Evolutionary conservation across 345 rosid species (phyloP), one percentile per base, ranked within the genome.

Genomic region (Cardamine chenopodiifolia): DNA sequence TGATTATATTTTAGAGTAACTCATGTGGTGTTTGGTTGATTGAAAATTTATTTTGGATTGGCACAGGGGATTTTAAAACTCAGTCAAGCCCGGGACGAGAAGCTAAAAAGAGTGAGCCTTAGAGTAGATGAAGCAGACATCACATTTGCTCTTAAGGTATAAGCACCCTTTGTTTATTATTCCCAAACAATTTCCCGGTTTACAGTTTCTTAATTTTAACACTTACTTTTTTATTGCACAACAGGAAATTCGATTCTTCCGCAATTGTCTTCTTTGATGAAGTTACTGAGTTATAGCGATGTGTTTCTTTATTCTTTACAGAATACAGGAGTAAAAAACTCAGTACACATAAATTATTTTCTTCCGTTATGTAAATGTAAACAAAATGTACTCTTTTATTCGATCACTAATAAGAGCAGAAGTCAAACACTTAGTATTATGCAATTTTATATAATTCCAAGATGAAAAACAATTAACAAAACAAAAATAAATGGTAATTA

Each of bases 191-290:
- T 49, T 34, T 47, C 19, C 3, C 31, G 34, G 47, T 32, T 17
- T 23, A 6, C 50, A 50, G 7, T 50, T 68, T 65, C 13, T 70
- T 10, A 34, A 10, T 20, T 13, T 14, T 26, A 11, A 60, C 35
- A 40, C 37, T 26, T 26, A 2, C 2, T 53, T 59, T 29, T 54
- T 62, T 31, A 35, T 60, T 62, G 53, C 32, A 39, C 20, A 72
- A 75, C 96, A 93, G 96, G 97, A 95, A 58, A 78, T 88, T 78
- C 89, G 97, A 42, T 90, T 90, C 84, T 94, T 91, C 70, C 83
- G 93, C 77, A 91, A 83, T 67, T 91, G 95, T 77, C 96, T 94
- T 68, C 84, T 78, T 66, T 85, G 80, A 81, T 66, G 42, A 62
- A 62, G 62, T 57, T 63, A 18, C 1, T 62, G 76, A 63, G 45